A percentile compares a stretch with the other conserved stretches of the same genome.
phyloP scores from a whole-genome alignment of 169 alveolate genomes.

The Eimeria necatrix region DNA sequence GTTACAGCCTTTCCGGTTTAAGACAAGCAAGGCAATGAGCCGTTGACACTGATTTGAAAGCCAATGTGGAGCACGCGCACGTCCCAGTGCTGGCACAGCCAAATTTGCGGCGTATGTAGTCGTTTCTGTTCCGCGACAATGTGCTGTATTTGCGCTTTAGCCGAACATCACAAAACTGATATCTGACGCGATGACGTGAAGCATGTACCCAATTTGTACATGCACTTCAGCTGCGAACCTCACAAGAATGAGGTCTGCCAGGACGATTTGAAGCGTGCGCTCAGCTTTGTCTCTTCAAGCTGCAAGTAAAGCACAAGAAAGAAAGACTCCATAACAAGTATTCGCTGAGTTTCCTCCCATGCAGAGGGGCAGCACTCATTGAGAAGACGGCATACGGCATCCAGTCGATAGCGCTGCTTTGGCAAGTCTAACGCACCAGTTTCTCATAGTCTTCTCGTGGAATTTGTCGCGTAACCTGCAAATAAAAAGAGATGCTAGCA shows the following conservation, averaged over 20 bases:
- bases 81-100: too few relatives aligned
- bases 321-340: neutral
- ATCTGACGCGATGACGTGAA: too few relatives aligned
- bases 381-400: neutral
- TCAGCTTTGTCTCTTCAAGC: conserved; percentile 48
- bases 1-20: too few relatives aligned
- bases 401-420: too few relatives aligned
- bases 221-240: neutral
- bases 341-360: neutral
- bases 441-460: conserved; percentile 57
- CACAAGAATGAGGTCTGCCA: conserved; percentile 69
- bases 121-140: too few relatives aligned
- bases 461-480: conserved; percentile 27
- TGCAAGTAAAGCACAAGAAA: conserved; percentile 17
- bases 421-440: conserved; percentile 33
- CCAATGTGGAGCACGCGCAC: too few relatives aligned
- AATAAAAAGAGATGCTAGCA: neutral
- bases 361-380: neutral
- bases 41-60: too few relatives aligned
- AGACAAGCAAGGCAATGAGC: too few relatives aligned
- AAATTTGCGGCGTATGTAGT: too few relatives aligned
- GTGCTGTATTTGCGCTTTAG: too few relatives aligned
- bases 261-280: conserved; percentile 61
- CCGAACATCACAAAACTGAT: too few relatives aligned
- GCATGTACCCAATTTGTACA: neutral